A percentile compares a stretch with the other conserved stretches of the same genome.
phyloP scores from a whole-genome alignment of 768 basidiomycete species.

The Leccinum imitatum region DNA sequence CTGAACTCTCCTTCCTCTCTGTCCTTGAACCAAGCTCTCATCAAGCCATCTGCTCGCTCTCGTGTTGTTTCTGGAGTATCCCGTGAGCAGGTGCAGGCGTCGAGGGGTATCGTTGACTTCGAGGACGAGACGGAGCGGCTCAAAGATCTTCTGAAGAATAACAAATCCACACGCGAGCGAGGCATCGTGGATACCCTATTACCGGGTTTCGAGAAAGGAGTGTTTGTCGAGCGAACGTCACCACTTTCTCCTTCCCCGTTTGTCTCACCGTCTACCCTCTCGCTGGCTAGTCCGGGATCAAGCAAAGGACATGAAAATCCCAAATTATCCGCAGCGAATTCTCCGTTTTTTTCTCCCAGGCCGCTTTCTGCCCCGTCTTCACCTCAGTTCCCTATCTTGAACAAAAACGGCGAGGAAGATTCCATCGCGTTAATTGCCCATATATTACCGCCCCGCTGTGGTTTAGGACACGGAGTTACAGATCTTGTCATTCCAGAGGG shows the following conservation, averaged over 20 bases:
- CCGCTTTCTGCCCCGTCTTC: slow-evolving; percentile 41
- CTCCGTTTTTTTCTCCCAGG: slow-evolving; percentile 39
- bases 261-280: slow-evolving; percentile 1
- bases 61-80: slow-evolving; percentile 73
- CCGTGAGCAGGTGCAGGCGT: slow-evolving; percentile 69
- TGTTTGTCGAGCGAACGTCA: slow-evolving; percentile 23
- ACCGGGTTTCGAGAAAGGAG: slow-evolving; percentile 31
- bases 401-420: slow-evolving; percentile 19
- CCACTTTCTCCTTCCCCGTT: slow-evolving; percentile 17
- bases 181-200: slow-evolving; percentile 33
- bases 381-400: slow-evolving; percentile 13
- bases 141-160: slow-evolving; percentile 69
- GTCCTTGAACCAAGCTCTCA: slow-evolving; percentile 42
- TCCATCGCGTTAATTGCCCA: slow-evolving; percentile 28
- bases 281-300: slow-evolving; percentile 16
- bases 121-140: slow-evolving; percentile 78
- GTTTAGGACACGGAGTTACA: slow-evolving; percentile 40
- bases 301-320: slow-evolving; percentile 32
- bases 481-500: slow-evolving; percentile 48
- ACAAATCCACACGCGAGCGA: slow-evolving; percentile 28
- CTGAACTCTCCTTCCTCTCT: slow-evolving; percentile 38
- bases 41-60: slow-evolving; percentile 55
- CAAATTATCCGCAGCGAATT: slow-evolving; percentile 47
- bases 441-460: slow-evolving; percentile 48
- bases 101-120: slow-evolving; percentile 77